A percentile compares a stretch with the other conserved stretches of the same genome.
Conservation (phyloP, 257 asterid species). For the Solanum neorickii region DNA sequence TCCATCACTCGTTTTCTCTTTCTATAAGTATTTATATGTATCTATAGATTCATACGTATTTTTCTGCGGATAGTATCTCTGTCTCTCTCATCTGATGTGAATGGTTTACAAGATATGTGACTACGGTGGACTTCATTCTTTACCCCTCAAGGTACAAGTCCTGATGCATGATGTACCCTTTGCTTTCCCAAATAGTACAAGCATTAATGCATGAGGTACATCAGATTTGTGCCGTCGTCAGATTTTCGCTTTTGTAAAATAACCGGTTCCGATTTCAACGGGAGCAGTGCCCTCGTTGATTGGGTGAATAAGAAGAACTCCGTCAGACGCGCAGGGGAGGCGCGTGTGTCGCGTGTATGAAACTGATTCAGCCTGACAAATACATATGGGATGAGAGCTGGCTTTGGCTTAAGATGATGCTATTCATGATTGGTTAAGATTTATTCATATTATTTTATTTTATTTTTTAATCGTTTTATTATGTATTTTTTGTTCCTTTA, state of each 20-base stretch:
- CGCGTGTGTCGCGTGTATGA: slow-evolving; percentile 2
- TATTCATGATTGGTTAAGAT: background rate
- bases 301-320: background rate
- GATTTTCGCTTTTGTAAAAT: background rate
- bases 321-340: background rate
- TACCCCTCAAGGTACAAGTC: background rate
- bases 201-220: background rate
- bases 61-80: background rate
- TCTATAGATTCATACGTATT: background rate
- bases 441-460: background rate
- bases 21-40: background rate
- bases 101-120: background rate
- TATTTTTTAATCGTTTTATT: background rate
- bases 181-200: background rate
- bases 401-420: background rate
- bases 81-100: background rate
- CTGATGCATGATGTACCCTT: background rate
- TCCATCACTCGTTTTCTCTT: background rate
- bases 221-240: background rate
- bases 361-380: slow-evolving; percentile 2
- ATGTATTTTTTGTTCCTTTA: background rate
- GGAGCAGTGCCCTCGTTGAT: background rate
- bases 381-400: slow-evolving; percentile 1
- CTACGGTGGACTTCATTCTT: background rate
- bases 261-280: background rate